phyloP scores from a whole-genome alignment of 2,329 filamentous ascomycete genomes.

The Xylaria sp. region DNA sequence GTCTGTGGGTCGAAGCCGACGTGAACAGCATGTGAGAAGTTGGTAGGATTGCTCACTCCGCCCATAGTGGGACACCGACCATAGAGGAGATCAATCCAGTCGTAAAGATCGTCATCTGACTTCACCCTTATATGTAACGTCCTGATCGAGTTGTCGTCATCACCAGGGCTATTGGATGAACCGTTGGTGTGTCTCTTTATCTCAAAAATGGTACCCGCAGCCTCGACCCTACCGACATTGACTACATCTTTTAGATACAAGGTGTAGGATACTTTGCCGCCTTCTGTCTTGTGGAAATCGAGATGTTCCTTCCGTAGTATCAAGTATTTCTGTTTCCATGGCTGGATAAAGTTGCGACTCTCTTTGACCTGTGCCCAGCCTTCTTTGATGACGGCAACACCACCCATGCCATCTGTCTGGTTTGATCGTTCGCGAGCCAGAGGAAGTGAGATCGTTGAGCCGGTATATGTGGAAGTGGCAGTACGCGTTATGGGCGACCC shows the following conservation, averaged over 20 bases:
- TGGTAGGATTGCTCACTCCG: constrained; percentile 97
- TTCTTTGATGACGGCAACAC: constrained; percentile 80
- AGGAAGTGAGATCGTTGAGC: constrained; percentile 78
- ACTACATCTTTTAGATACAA: constrained; percentile 88
- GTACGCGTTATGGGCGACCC: constrained; percentile 76
- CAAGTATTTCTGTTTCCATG: constrained; percentile 91
- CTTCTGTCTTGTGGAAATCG: constrained; percentile 93
- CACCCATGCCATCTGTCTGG: constrained; percentile 70
- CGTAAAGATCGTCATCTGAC: constrained; percentile 94
- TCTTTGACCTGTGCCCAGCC: constrained; percentile 90
- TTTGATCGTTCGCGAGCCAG: constrained; percentile 70
- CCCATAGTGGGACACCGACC: constrained; percentile 97
- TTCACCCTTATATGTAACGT: constrained; percentile 94
- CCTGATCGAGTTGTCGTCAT: constrained; percentile 82
- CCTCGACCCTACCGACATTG: constrained; percentile 89
- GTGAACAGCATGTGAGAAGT: constrained; percentile 96
- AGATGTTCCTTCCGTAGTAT: constrained; percentile 92
- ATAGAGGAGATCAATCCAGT: constrained; percentile 99
- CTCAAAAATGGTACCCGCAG: constrained; percentile 91
- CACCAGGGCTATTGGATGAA: constrained; percentile 75
- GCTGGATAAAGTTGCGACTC: constrained; percentile 83
- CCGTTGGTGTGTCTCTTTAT: constrained; percentile 81
- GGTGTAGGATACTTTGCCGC: constrained; percentile 86
- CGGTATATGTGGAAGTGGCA: constrained; percentile 73
- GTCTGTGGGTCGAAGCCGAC: constrained; percentile 97